Evolutionary conservation across 441 rosid genomes (phyloP).

Genomic region (Capsella rubella): DNA sequence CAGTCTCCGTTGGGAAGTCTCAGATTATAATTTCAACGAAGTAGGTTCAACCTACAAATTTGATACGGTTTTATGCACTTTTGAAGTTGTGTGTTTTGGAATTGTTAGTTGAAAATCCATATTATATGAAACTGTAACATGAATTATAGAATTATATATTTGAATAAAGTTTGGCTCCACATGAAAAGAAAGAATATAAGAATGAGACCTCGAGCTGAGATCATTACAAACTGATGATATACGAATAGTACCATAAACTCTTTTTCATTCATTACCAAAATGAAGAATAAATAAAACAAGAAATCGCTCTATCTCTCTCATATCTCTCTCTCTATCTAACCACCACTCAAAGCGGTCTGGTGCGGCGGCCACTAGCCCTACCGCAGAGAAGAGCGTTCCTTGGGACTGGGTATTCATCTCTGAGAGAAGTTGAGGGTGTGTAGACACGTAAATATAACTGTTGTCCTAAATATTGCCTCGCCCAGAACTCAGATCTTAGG

Average conservation of each 20-base stretch:
- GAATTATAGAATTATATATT: background rate
- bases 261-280: conserved; percentile 13
- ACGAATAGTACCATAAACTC: conserved; percentile 23
- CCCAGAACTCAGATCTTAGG: conserved; percentile 87
- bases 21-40: too few relatives aligned
- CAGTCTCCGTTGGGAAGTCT: too few relatives aligned
- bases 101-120: background rate
- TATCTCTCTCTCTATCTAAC: conserved; percentile 29
- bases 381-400: conserved; percentile 93
- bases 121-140: background rate
- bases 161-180: conserved; percentile 26
- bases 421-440: conserved; percentile 72
- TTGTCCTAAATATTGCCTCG: conserved; percentile 92
- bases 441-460: conserved; percentile 84
- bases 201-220: conserved; percentile 51
- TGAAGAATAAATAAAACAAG: conserved; percentile 28
- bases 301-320: conserved; percentile 27
- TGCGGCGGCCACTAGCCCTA: conserved; percentile 72
- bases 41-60: too few relatives aligned
- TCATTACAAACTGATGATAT: conserved; percentile 36
- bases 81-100: background rate
- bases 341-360: conserved; percentile 65
- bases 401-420: conserved; percentile 94
- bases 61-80: background rate
- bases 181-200: conserved; percentile 32